phyloP scores from a whole-genome alignment of 345 rosid species.

The Fremontodendron californicum region DNA sequence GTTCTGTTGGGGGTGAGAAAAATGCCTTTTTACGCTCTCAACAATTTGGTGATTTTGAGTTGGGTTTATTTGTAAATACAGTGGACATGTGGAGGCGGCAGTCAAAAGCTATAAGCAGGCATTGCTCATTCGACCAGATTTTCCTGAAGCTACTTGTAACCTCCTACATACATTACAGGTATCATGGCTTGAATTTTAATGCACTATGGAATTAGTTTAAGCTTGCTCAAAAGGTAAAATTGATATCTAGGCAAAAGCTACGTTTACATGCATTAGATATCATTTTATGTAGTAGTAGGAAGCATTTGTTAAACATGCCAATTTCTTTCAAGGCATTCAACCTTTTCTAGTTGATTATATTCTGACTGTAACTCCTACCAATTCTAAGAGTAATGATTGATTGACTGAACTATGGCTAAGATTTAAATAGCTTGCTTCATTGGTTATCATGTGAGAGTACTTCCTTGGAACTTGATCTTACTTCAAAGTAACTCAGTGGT shows the following conservation, averaged over 20 bases:
- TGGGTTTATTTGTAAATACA: slow-evolving; percentile 25
- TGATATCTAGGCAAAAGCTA: background rate
- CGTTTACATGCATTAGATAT: background rate
- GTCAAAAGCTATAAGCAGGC: slow-evolving; percentile 93
- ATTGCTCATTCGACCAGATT: slow-evolving; percentile 72
- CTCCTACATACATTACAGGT: slow-evolving; percentile 95
- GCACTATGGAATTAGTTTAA: background rate
- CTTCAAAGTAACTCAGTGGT: background rate
- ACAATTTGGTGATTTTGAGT: background rate
- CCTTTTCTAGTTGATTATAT: background rate
- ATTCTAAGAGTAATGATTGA: background rate
- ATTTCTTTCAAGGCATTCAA: background rate
- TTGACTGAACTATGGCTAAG: background rate
- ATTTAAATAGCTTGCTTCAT: background rate
- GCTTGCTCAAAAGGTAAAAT: background rate
- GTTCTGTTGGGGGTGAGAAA: background rate
- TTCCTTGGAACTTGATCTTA: background rate
- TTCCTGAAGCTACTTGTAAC: slow-evolving; percentile 98
- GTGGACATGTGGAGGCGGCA: slow-evolving; percentile 95
- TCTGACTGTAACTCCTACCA: background rate
- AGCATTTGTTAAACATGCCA: background rate
- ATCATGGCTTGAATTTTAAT: slow-evolving; percentile 6
- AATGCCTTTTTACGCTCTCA: background rate
- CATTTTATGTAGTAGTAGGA: background rate
- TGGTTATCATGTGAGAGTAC: background rate